These are phyloP conservation scores for Xylariaceae sp. DNA, from an alignment of 2,329 filamentous ascomycete species.

Conservation along the genomic window DNA sequence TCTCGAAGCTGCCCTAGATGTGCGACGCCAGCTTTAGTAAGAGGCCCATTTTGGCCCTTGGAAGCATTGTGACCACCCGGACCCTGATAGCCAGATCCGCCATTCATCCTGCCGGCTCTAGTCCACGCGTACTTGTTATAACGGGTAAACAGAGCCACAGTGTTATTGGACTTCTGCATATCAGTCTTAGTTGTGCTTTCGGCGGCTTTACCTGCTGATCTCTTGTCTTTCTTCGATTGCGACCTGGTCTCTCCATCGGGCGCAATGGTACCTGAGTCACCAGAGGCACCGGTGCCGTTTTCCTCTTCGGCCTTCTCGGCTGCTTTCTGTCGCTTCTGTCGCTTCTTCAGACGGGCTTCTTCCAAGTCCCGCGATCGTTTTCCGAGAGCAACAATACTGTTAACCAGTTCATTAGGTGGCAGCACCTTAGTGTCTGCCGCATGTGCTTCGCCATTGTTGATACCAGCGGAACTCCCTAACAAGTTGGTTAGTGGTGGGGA, in stretches of 20 bases:
- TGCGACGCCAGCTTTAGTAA: conserved; percentile 55
- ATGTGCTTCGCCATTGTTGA: conserved; percentile 38
- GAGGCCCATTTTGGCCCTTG: conserved; percentile 32
- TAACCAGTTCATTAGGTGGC: conserved; percentile 45
- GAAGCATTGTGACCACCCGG: conserved; percentile 26
- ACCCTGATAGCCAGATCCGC: too few species aligned
- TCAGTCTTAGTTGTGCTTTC: conserved; percentile 66
- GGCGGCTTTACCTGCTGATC: conserved; percentile 65
- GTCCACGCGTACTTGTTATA: conserved; percentile 66
- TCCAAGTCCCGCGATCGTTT: conserved; percentile 66
- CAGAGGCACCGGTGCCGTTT: conserved; percentile 52
- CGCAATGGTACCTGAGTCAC: conserved; percentile 57
- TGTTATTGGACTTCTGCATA: too few species aligned
- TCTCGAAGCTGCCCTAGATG: conserved; percentile 73
- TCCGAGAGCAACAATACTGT: conserved; percentile 56
- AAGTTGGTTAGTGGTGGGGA: conserved; percentile 34
- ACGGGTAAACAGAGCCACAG: too few species aligned
- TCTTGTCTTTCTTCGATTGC: conserved; percentile 83
- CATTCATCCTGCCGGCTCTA: too few species aligned
- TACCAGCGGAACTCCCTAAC: conserved; percentile 35
- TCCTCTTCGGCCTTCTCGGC: conserved; percentile 49
- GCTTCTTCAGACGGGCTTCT: conserved; percentile 63
- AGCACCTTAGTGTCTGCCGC: conserved; percentile 44
- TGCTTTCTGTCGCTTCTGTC: conserved; percentile 50
- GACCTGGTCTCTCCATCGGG: conserved; percentile 58